A percentile compares a stretch with the other conserved stretches of the same genome.
These are phyloP conservation scores for Debaryomyces fabryi DNA, from an alignment of 1,139 yeast genomes.

Conservation along the genomic window DNA sequence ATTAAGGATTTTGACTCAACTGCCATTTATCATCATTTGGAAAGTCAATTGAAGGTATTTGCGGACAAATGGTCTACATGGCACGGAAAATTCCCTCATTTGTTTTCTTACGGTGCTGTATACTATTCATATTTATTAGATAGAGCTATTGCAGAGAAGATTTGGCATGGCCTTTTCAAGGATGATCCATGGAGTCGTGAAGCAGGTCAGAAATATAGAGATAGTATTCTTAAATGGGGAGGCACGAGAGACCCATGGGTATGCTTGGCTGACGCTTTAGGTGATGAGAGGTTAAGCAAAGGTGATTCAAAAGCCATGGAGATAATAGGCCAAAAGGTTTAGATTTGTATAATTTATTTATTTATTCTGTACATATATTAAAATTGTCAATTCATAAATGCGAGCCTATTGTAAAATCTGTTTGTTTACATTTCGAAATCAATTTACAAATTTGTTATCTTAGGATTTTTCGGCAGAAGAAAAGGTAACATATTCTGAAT, in stretches of 20 bases:
- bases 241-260: slow-evolving; percentile 91
- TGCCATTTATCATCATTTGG: slow-evolving; percentile 65
- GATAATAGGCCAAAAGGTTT: slow-evolving; percentile 43
- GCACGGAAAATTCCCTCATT: slow-evolving; percentile 94
- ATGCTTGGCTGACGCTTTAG: slow-evolving; percentile 79
- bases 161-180: slow-evolving; percentile 75
- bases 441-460: background rate
- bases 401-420: slow-evolving; percentile 1
- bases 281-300: slow-evolving; percentile 54
- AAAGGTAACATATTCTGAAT: background rate
- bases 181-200: slow-evolving; percentile 68
- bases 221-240: slow-evolving; percentile 85
- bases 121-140: slow-evolving; percentile 92
- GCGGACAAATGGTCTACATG: slow-evolving; percentile 73
- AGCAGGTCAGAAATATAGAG: slow-evolving; percentile 76
- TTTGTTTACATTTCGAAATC: slow-evolving; percentile 6
- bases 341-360: background rate
- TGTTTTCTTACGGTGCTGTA: slow-evolving; percentile 92
- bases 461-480: background rate
- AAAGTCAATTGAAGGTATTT: slow-evolving; percentile 54
- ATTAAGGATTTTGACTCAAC: slow-evolving; percentile 50
- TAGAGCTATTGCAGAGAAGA: slow-evolving; percentile 86
- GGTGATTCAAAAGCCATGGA: slow-evolving; percentile 83
- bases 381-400: background rate
- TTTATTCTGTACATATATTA: slow-evolving; percentile 5